phyloP scores from a whole-genome alignment of 176 grass and related monocot species.

The Musa troglodytarum region DNA sequence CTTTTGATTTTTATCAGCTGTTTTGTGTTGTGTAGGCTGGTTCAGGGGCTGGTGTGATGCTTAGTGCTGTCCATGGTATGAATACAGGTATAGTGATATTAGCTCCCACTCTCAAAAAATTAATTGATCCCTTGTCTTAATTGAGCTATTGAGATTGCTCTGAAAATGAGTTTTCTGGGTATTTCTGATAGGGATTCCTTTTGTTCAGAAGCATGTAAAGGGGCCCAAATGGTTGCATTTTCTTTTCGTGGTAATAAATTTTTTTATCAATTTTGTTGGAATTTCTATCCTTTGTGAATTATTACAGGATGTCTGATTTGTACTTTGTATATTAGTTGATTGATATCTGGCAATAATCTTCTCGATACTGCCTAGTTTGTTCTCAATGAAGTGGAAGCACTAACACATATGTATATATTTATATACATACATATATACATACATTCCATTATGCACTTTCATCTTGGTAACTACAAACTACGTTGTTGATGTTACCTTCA shows the following conservation, averaged over 20 bases:
- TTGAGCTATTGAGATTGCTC: neutral
- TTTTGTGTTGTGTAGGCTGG: conserved; percentile 45
- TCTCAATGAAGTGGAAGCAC: neutral
- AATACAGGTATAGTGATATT: conserved; percentile 40
- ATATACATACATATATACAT: neutral
- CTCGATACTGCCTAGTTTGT: neutral
- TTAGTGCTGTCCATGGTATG: conserved; percentile 80
- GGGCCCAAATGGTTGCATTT: conserved; percentile 81
- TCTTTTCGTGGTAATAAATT: conserved; percentile 48
- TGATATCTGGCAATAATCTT: neutral
- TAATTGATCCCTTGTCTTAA: neutral
- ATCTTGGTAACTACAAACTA: too few species aligned
- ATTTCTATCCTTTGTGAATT: neutral
- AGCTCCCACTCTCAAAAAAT: neutral
- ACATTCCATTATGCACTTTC: neutral
- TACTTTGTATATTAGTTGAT: neutral
- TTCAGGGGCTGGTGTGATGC: conserved; percentile 63
- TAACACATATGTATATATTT: neutral
- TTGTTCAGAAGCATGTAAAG: conserved; percentile 85
- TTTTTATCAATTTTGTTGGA: neutral
- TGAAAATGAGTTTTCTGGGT: neutral
- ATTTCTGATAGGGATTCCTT: conserved; percentile 47
- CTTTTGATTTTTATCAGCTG: neutral
- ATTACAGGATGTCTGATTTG: neutral
- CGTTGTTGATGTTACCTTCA: too few species aligned